Evolutionary conservation across 345 rosid genomes (phyloP).

Genomic region (Syzygium oleosum): DNA sequence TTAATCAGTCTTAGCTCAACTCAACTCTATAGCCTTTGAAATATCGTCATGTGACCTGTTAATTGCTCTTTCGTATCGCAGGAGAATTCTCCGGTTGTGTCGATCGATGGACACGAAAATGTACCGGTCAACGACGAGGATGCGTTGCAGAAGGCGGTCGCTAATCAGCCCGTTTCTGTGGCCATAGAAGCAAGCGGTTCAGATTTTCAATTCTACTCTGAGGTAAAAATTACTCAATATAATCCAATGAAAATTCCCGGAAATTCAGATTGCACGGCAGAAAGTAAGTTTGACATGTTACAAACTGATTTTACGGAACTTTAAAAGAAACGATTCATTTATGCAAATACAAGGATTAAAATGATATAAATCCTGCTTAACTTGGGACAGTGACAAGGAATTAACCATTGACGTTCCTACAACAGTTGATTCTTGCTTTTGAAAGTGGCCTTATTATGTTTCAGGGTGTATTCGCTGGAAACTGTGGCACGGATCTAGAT

Average conservation of each 20-base stretch:
- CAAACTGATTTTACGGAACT: background rate
- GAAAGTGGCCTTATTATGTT: background rate
- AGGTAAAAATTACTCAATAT: conserved; percentile 8
- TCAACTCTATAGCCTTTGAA: background rate
- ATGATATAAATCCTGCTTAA: background rate
- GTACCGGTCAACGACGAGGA: conserved; percentile 31
- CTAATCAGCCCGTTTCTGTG: conserved; percentile 33
- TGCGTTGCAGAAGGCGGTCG: conserved; percentile 26
- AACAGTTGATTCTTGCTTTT: background rate
- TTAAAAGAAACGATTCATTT: background rate
- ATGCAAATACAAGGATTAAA: background rate
- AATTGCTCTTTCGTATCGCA: background rate
- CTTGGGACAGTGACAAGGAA: background rate
- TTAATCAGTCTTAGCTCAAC: background rate
- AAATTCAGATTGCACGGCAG: background rate
- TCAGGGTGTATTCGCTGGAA: conserved; percentile 60
- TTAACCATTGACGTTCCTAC: background rate
- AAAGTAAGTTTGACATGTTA: background rate
- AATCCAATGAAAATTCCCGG: background rate
- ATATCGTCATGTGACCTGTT: background rate
- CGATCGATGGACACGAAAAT: conserved; percentile 33
- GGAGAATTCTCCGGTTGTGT: conserved; percentile 21
- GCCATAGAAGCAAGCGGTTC: conserved; percentile 41
- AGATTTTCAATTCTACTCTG: conserved; percentile 40
- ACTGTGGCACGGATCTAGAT: conserved; percentile 46